Evolutionary conservation across 1,139 yeast genomes (phyloP).

Genomic region (Debaryomyces subglobosus): DNA sequence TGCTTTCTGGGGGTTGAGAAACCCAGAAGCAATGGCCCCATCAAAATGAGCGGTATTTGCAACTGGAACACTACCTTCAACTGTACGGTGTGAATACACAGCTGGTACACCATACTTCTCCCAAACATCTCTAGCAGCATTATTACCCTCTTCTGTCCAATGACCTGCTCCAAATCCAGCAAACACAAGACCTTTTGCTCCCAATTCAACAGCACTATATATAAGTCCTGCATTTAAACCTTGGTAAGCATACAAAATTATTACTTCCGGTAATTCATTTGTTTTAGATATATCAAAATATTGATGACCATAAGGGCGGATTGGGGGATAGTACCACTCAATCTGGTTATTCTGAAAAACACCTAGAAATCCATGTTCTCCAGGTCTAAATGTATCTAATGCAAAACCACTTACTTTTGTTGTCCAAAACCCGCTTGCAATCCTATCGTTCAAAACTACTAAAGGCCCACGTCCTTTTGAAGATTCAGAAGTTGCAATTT

Average conservation of each 20-base stretch:
- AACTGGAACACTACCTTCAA: conserved; percentile 56
- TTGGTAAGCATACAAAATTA: conserved; percentile 61
- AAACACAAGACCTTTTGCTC: conserved; percentile 56
- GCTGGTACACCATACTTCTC: conserved; percentile 48
- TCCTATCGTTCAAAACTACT: conserved; percentile 66
- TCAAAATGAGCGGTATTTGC: conserved; percentile 21
- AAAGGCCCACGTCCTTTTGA: conserved; percentile 61
- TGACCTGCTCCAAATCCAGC: conserved; percentile 79
- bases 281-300: conserved; percentile 34
- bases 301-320: conserved; percentile 56
- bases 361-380: conserved; percentile 71
- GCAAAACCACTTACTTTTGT: conserved; percentile 72
- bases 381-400: conserved; percentile 66
- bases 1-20: conserved; percentile 68
- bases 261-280: conserved; percentile 41
- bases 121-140: conserved; percentile 36
- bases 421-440: conserved; percentile 68
- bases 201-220: conserved; percentile 45
- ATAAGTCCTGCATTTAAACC: conserved; percentile 55
- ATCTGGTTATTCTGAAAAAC: conserved; percentile 67
- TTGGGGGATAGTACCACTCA: conserved; percentile 65
- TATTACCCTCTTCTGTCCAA: conserved; percentile 55
- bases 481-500: conserved; percentile 55
- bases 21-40: conserved; percentile 58
- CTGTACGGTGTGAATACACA: conserved; percentile 65